Evolutionary conservation across 1,284 basidiomycete species (phyloP).

Genomic region (Golubevia sp.): DNA sequence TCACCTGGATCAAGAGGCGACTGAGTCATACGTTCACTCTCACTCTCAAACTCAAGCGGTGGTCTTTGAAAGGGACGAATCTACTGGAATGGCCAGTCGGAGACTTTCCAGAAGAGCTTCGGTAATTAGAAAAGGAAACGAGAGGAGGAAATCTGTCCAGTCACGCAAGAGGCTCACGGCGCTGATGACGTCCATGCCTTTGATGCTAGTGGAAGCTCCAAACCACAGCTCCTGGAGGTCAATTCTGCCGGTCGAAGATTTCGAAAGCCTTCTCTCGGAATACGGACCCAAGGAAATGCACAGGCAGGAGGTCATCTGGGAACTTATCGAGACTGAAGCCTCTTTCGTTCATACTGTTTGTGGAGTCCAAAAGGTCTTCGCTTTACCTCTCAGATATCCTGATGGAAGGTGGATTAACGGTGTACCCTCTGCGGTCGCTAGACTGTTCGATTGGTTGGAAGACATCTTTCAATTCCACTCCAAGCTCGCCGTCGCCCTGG

Average conservation of each 20-base stretch:
- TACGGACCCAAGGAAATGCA: slow-evolving; percentile 18
- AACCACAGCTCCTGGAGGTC: slow-evolving; percentile 10
- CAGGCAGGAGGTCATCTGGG: slow-evolving; percentile 18
- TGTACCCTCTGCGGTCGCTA: slow-evolving; percentile 7
- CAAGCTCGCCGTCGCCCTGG: slow-evolving; percentile 8
- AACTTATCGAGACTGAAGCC: slow-evolving; percentile 11
- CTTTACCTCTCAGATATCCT: slow-evolving; percentile 7
- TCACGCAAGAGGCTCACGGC: not conserved
- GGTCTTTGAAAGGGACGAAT: not conserved
- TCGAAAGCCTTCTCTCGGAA: not conserved
- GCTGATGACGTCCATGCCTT: not conserved
- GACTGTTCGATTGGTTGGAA: slow-evolving; percentile 17
- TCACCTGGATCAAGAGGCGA: not conserved
- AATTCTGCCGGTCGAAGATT: slow-evolving; percentile 1
- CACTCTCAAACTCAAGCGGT: not conserved
- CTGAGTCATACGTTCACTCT: not conserved
- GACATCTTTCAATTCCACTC: slow-evolving; percentile 15
- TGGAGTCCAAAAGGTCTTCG: slow-evolving; percentile 7
- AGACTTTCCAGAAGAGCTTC: not conserved
- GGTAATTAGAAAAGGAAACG: not conserved
- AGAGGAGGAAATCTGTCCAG: not conserved
- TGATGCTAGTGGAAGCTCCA: slow-evolving; percentile 15
- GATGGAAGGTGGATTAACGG: slow-evolving; percentile 7
- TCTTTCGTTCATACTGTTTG: slow-evolving; percentile 10
- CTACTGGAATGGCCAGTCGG: not conserved